phyloP scores from a whole-genome alignment of 2,329 filamentous ascomycete genomes.

The Magnaporthiopsis incrustans region DNA sequence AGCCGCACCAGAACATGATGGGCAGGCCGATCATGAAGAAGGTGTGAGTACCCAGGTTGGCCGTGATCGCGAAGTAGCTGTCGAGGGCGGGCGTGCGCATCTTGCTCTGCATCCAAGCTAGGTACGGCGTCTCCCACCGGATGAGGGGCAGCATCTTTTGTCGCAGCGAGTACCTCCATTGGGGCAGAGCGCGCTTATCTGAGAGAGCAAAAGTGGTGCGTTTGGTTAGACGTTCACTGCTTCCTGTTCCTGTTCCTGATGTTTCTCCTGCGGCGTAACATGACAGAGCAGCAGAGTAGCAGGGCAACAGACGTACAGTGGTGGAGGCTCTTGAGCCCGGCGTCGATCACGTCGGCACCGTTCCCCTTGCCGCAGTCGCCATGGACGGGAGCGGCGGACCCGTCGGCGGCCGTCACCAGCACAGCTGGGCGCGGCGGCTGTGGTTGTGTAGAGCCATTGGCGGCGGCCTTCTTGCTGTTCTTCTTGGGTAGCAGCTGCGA shows the following conservation, averaged over 20 bases:
- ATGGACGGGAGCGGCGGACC: not conserved
- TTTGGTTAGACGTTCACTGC: not conserved
- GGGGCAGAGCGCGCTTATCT: conserved; percentile 78
- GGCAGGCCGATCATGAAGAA: conserved; percentile 97
- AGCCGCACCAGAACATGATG: conserved; percentile 94
- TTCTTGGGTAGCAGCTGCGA: conserved; percentile 13
- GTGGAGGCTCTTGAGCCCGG: conserved; percentile 72
- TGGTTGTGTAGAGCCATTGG: conserved; percentile 24
- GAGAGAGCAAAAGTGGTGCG: conserved; percentile 10
- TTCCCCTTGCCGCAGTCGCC: conserved; percentile 4
- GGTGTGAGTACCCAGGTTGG: conserved; percentile 93
- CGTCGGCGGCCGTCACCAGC: no score
- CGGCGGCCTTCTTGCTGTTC: not conserved
- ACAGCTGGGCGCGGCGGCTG: conserved; percentile 4
- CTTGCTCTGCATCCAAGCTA: conserved; percentile 75
- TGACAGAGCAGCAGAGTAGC: not conserved
- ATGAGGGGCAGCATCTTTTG: conserved; percentile 77
- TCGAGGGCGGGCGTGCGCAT: conserved; percentile 79
- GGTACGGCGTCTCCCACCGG: conserved; percentile 89
- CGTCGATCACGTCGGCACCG: conserved; percentile 43
- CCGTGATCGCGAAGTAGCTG: conserved; percentile 93
- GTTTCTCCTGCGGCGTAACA: not conserved
- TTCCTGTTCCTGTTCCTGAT: not conserved
- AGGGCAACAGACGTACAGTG: conserved; percentile 50
- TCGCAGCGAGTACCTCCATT: conserved; percentile 82